phyloP scores from a whole-genome alignment of 805 yeast genomes.

The Lipomyces starkeyi region DNA sequence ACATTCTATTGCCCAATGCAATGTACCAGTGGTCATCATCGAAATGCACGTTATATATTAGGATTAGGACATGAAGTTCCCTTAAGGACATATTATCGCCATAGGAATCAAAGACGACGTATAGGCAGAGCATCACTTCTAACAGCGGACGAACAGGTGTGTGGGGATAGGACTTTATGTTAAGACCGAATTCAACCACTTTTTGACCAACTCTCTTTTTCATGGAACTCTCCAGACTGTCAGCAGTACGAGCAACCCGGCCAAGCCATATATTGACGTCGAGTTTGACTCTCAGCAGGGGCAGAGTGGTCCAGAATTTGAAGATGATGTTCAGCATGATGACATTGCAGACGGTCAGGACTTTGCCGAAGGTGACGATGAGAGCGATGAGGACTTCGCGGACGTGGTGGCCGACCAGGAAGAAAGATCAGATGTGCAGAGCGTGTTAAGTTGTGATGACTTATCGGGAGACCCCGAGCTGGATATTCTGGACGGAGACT shows the following conservation, averaged over 20 bases:
- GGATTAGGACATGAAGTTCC: too few species aligned
- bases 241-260: neutral
- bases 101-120: too few species aligned
- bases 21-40: too few species aligned
- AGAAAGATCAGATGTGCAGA: neutral
- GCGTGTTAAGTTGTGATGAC: neutral
- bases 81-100: too few species aligned
- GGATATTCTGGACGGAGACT: conserved; percentile 1
- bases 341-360: neutral
- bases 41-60: too few species aligned
- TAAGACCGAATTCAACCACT: too few species aligned
- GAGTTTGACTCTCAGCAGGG: neutral
- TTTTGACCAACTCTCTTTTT: neutral
- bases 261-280: neutral
- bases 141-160: too few species aligned
- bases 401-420: conserved; percentile 2
- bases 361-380: neutral
- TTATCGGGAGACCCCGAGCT: neutral
- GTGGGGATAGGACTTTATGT: too few species aligned
- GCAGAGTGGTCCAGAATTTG: neutral
- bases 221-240: conserved; percentile 2
- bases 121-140: too few species aligned
- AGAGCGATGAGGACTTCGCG: neutral
- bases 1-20: too few species aligned
- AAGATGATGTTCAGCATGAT: neutral